Base-by-base conservation (phyloP, 2,329 filamentous ascomycete genomes). In the Cladosporium sp. region DNA sequence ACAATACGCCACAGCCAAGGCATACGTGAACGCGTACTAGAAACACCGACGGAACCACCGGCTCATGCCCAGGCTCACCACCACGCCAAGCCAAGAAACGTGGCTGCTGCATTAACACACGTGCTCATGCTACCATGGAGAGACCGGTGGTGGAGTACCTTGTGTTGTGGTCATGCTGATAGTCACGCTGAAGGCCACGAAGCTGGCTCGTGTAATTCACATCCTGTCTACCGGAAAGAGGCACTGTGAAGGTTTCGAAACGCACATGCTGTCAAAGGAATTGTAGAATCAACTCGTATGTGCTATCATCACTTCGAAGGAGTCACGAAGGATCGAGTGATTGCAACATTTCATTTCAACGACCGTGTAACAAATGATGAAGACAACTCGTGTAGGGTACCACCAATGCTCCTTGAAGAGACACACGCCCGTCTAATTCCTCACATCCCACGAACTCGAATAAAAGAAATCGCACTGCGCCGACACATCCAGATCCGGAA, bases 391-490 rank as follows among this genome's bases (percentile, higher is more conserved):
- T n/a, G n/a, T n/a, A n/a, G n/a, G n/a, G n/a, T n/a, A n/a, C n/a
- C n/a, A n/a, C n/a, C n/a, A n/a, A n/a, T n/a, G n/a, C n/a, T n/a
- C n/a, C n/a, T n/a, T n/a, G n/a, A n/a, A n/a, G n/a, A n/a, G n/a
- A n/a, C n/a, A n/a, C n/a, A n/a, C n/a, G n/a, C n/a, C n/a, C n/a
- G n/a, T n/a, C n/a, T 46, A 65, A 25, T 71, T 72, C 59, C 68
- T 66, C 14, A 71, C 67, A 25, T 69, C 70, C 63, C 71, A 69
- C 56, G 65, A 69, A 49, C 71, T 70, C 26, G 66, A 64, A 58
- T 71, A 67, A 46, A 71, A 70, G 58, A 72, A 73, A 36, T 73
- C 70, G 63, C 71, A 72, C 60, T 66, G 57, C 34, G 65, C 58
- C 43, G 63, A 67, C 5, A 66, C 69, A 48, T 73, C 71, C 21